These are phyloP conservation scores for Rhizophagus prolifer DNA, from an alignment of 192 early-diverging fungal genomes.

Conservation along the genomic window DNA sequence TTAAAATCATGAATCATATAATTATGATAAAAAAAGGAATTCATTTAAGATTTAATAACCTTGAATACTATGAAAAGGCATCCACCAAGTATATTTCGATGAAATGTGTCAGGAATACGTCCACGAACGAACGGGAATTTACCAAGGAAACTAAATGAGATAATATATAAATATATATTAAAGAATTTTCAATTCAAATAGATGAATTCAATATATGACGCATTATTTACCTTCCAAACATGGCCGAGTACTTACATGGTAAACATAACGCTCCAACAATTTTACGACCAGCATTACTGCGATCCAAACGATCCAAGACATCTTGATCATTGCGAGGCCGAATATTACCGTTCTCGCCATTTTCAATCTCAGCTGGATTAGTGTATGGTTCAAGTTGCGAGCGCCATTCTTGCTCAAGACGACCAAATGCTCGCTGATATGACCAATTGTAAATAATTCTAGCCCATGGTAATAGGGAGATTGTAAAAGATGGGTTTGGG, in stretches of 20 bases:
- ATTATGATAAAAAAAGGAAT: neutral
- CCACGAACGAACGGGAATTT: constrained; percentile 48
- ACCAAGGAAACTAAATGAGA: constrained; percentile 38
- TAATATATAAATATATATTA: neutral
- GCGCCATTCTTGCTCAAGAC: constrained; percentile 60
- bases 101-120: constrained; percentile 52
- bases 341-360: constrained; percentile 30
- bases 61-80: constrained; percentile 59
- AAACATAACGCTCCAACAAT: constrained; percentile 65
- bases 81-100: constrained; percentile 51
- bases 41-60: constrained; percentile 25
- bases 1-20: neutral
- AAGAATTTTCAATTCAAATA: neutral
- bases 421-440: constrained; percentile 54
- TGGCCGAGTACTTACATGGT: constrained; percentile 52
- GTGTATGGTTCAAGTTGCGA: constrained; percentile 38
- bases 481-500: constrained; percentile 57
- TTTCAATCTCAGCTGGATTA: neutral
- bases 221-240: constrained; percentile 52
- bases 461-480: constrained; percentile 62
- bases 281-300: constrained; percentile 53
- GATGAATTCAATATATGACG: neutral
- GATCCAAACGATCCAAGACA: constrained; percentile 55
- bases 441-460: constrained; percentile 57
- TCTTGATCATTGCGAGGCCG: constrained; percentile 38